phyloP scores from a whole-genome alignment of 2,329 filamentous ascomycete genomes.

The Juglanconis juglandina region DNA sequence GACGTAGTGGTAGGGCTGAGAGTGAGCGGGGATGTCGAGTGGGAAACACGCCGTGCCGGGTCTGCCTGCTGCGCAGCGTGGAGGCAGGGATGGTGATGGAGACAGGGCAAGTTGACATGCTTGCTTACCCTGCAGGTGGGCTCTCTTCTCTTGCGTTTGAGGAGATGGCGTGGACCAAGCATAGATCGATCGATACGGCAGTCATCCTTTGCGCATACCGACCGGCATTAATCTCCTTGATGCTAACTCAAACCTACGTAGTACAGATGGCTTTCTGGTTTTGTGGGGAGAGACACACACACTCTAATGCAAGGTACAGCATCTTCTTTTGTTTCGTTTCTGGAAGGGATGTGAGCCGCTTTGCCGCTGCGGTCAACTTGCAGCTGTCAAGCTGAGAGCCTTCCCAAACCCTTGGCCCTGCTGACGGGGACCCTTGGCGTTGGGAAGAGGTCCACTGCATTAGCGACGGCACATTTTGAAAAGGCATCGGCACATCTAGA shows the following conservation, averaged over 20 bases:
- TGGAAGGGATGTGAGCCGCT: slow-evolving; percentile 7
- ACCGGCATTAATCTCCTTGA: not conserved
- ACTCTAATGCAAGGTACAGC: slow-evolving; percentile 17
- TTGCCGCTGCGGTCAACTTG: not conserved
- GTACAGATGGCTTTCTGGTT: not conserved
- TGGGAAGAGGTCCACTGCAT: not conserved
- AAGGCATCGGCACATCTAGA: not conserved
- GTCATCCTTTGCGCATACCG: not conserved
- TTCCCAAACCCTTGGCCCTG: not conserved
- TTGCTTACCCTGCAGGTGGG: not conserved
- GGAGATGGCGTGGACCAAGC: not conserved
- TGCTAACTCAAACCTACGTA: not conserved
- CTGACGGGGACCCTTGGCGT: not conserved
- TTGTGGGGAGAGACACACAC: slow-evolving; percentile 3
- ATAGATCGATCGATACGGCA: not conserved
- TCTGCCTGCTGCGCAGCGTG: not conserved
- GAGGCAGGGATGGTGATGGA: not conserved
- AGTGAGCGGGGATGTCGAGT: not conserved
- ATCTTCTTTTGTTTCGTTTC: slow-evolving; percentile 5
- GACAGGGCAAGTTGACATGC: not conserved
- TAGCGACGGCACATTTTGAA: not conserved
- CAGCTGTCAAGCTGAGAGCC: slow-evolving; percentile 10
- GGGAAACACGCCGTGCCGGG: too few relatives aligned
- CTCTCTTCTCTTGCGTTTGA: not conserved
- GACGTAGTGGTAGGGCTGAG: slow-evolving; percentile 6